Base-by-base conservation (phyloP, 306 rosid genomes). In the Vigna mungo region DNA sequence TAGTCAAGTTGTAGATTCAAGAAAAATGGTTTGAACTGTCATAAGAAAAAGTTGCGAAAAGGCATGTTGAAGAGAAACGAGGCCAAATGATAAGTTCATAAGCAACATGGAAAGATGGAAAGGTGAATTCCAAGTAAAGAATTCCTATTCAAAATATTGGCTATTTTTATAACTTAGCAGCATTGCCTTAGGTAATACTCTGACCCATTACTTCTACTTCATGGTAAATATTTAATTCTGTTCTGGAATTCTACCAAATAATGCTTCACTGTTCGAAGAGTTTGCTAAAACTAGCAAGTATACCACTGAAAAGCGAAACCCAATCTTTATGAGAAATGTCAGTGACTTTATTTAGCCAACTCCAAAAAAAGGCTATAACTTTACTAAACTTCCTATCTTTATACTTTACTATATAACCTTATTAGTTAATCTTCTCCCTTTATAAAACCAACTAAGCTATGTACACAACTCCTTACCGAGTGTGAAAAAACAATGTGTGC, bases 401-500 rank as follows among this genome's bases (percentile, higher is more conserved):
- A 21, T 20, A 74, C 41, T 17, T 17, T 44, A 72, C 58, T 18
- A 73, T 18, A 52, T 18, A 52, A 64, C 60, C 21, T 51, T 46
- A 5, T 63, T 53, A 64, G 34, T 44, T 21, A 36, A 51, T 79
- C 37, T 62, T 64, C 61, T 44, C 30, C 55, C 11, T 18, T 37
- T 6, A 21, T 58, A 30, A 72, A 67, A 74, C 15, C 12, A 79
- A 74, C 48, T 21, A 36, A 63, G 59, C 54, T 52, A 41, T 23
- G 17, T 58, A 66, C 13, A 69, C 52, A 61, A 39, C 55, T 74
- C 59, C 88, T 69, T 82, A 89, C 93, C 88, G 53, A 49, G 68
- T 80, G 79, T 9, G 90, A 82, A 72, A 78, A 88, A 73, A 76
- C 81, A n/a, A 74, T 17, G 59, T 74, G 86, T 23, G 56, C 74